Conservation (phyloP, 495 filamentous ascomycete species). For the Bryoglossum gracile region DNA sequence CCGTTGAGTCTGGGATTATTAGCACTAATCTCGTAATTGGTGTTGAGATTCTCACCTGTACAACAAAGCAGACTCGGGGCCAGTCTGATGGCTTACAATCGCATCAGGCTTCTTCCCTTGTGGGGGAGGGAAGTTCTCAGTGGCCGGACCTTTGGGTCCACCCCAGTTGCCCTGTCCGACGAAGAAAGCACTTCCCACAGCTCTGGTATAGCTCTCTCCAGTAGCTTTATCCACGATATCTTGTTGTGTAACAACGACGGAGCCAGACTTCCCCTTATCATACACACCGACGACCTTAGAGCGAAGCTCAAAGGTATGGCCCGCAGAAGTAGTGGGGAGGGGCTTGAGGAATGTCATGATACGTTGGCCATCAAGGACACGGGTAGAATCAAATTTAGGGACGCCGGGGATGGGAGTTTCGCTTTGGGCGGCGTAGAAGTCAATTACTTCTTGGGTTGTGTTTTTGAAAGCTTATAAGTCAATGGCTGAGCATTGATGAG, state of each 20-base stretch:
- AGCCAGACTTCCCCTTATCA: slow-evolving; percentile 82
- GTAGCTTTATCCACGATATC: slow-evolving; percentile 61
- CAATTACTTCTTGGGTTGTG: slow-evolving; percentile 67
- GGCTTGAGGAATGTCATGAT: slow-evolving; percentile 70
- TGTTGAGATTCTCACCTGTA: slow-evolving; percentile 44
- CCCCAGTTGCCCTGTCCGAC: slow-evolving; percentile 85
- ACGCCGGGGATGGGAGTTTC: slow-evolving; percentile 62
- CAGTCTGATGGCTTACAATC: slow-evolving; percentile 61
- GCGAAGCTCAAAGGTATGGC: slow-evolving; percentile 67
- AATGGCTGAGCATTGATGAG: not conserved
- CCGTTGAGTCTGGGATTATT: slow-evolving; percentile 56
- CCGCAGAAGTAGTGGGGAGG: slow-evolving; percentile 64
- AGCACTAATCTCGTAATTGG: not conserved
- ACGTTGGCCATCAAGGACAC: slow-evolving; percentile 81
- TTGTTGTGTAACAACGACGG: slow-evolving; percentile 73
- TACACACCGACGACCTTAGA: slow-evolving; percentile 80
- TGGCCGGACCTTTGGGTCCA: slow-evolving; percentile 79
- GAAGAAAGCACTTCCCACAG: slow-evolving; percentile 64
- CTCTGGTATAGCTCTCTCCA: slow-evolving; percentile 66
- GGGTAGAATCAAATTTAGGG: slow-evolving; percentile 65
- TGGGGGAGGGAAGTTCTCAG: slow-evolving; percentile 67
- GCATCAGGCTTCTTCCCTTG: slow-evolving; percentile 66
- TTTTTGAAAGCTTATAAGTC: slow-evolving; percentile 63
- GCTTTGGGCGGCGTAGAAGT: slow-evolving; percentile 68
- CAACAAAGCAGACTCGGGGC: slow-evolving; percentile 60